Evolutionary conservation across 306 rosid genomes (phyloP).

Genomic region (Rubus parviflorus): DNA sequence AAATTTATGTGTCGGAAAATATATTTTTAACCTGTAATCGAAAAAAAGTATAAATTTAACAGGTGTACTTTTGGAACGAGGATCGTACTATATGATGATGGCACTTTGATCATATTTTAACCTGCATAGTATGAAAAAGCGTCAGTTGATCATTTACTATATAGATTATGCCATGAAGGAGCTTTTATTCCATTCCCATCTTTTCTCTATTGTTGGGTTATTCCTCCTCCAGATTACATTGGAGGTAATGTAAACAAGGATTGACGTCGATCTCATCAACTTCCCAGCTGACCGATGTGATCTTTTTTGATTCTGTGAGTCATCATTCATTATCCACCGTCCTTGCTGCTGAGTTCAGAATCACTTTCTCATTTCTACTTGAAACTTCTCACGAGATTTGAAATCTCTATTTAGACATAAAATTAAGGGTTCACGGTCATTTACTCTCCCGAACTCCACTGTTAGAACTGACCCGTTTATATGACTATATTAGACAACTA

Average conservation of each 20-base stretch:
- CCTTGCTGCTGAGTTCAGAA: conserved; percentile 8
- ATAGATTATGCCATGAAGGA: too few species aligned
- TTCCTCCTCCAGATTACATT: background rate
- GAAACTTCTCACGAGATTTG: conserved; percentile 3
- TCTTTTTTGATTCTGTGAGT: conserved; percentile 3
- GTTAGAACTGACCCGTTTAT: too few species aligned
- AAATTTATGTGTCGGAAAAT: too few species aligned
- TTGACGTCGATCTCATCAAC: background rate
- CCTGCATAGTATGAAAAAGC: background rate
- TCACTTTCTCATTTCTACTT: background rate
- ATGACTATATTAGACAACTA: too few species aligned
- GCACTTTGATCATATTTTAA: too few species aligned
- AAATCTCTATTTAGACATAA: background rate
- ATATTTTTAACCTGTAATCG: too few species aligned
- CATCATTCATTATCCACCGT: background rate
- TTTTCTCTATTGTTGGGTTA: background rate
- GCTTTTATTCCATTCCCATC: background rate
- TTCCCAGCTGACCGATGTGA: background rate
- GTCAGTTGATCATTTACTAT: background rate
- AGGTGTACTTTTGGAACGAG: too few species aligned
- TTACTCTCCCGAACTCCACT: too few species aligned
- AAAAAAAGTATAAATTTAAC: too few species aligned
- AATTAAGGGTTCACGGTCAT: too few species aligned
- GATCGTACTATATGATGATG: too few species aligned
- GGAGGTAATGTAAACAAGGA: background rate